Percentiles rank a stretch among this genome's conserved stretches.
phyloP scores from a whole-genome alignment of 495 filamentous ascomycete species.

The Daldinia bambusicola region DNA sequence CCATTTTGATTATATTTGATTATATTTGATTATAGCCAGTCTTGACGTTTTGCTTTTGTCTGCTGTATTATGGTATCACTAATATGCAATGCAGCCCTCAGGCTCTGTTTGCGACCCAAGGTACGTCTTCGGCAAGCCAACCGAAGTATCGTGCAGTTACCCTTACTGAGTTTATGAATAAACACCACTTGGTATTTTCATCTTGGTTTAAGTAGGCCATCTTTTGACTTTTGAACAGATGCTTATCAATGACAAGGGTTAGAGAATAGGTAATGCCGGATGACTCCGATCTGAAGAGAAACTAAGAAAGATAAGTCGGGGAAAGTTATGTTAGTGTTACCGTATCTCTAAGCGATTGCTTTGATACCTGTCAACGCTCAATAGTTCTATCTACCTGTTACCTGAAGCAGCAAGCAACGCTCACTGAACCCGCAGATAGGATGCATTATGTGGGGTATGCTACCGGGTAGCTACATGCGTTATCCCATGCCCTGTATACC shows the following conservation, averaged over 20 bases:
- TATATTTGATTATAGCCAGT: too few relatives aligned
- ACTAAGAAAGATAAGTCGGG: not conserved
- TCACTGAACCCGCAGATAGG: not conserved
- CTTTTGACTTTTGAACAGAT: not conserved
- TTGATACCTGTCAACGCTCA: not conserved
- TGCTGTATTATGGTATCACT: not conserved
- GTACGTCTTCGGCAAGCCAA: not conserved
- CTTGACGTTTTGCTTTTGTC: not conserved
- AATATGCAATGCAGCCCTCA: not conserved
- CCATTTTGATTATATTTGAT: constrained; percentile 2
- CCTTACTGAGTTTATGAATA: not conserved
- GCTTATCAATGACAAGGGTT: not conserved
- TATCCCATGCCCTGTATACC: not conserved
- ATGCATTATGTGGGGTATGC: constrained; percentile 25
- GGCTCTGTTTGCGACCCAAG: not conserved
- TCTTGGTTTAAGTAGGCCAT: constrained; percentile 3
- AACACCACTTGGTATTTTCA: not conserved
- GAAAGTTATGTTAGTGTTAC: not conserved
- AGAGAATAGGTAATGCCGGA: not conserved
- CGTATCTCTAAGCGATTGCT: constrained; percentile 9
- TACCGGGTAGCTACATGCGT: constrained; percentile 2
- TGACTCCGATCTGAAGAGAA: not conserved
- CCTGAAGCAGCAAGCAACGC: constrained; percentile 1
- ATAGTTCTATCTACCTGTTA: too few relatives aligned
- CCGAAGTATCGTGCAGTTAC: not conserved